Evolutionary conservation across 2,329 filamentous ascomycete species (phyloP).

Genomic region (Diaporthe batatas): DNA sequence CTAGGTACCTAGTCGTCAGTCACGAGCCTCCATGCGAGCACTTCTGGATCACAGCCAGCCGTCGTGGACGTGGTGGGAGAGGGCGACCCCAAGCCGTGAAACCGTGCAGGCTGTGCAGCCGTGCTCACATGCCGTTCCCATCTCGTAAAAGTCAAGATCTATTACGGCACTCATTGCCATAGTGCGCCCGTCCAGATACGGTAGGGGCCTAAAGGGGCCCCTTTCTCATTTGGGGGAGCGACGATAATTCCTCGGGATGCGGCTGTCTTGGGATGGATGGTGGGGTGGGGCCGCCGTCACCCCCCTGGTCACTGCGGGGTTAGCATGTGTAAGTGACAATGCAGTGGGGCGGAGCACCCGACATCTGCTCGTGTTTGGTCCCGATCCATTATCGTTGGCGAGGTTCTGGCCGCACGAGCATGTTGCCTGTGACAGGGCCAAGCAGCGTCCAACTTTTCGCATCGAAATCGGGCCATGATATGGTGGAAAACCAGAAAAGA

Average conservation of each 20-base stretch:
- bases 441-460: constrained; percentile 12
- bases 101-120: not conserved
- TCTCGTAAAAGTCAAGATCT: constrained; percentile 15
- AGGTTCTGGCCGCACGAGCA: not conserved
- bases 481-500: constrained; percentile 28
- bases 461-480: not conserved
- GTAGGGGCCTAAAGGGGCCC: not conserved
- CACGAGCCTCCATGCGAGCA: not conserved
- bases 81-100: constrained; percentile 18
- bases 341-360: constrained; percentile 27
- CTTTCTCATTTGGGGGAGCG: constrained; percentile 8
- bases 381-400: constrained; percentile 40
- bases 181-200: constrained; percentile 16
- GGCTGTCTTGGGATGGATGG: constrained; percentile 1
- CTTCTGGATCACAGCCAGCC: not conserved
- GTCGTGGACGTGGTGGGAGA: not conserved
- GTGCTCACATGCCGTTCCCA: constrained; percentile 25
- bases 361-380: constrained; percentile 16
- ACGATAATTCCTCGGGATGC: constrained; percentile 32
- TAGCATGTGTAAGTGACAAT: constrained; percentile 23
- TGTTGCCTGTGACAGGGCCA: not conserved
- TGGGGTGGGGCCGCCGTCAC: constrained; percentile 32
- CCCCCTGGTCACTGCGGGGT: constrained; percentile 39
- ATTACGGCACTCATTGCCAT: constrained; percentile 34
- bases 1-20: no score